These are phyloP conservation scores for Ampelocalamus luodianensis DNA, from an alignment of 176 grass and related monocot genomes.

Conservation along the genomic window DNA sequence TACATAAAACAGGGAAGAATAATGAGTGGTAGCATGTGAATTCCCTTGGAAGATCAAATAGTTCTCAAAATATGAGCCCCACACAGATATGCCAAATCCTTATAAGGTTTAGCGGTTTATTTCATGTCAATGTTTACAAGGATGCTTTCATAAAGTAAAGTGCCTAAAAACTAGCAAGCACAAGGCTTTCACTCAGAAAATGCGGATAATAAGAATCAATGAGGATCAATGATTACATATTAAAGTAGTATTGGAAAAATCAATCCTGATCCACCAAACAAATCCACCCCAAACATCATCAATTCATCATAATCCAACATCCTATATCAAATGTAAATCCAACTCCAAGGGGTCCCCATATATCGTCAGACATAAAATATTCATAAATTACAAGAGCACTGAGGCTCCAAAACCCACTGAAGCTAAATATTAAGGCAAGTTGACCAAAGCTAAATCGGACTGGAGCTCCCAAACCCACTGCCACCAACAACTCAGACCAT, in stretches of 20 bases:
- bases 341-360: not conserved
- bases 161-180: not conserved
- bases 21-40: not conserved
- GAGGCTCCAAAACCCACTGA: too few relatives aligned
- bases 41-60: not conserved
- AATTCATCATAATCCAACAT: conserved; percentile 38
- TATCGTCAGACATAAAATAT: conserved; percentile 5
- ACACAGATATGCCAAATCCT: not conserved
- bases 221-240: conserved; percentile 12
- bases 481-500: not conserved
- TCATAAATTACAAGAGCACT: not conserved
- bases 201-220: not conserved
- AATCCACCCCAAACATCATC: conserved; percentile 13
- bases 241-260: conserved; percentile 27
- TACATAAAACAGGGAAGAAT: not conserved
- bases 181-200: not conserved
- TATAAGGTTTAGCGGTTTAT: not conserved
- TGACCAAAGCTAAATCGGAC: not conserved
- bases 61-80: not conserved
- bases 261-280: conserved; percentile 35
- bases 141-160: not conserved
- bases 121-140: not conserved
- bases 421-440: not conserved
- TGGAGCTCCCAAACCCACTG: not conserved
- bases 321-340: conserved; percentile 16